phyloP scores from a whole-genome alignment of 2,329 filamentous ascomycete genomes.

The Trichophyton verrucosum region DNA sequence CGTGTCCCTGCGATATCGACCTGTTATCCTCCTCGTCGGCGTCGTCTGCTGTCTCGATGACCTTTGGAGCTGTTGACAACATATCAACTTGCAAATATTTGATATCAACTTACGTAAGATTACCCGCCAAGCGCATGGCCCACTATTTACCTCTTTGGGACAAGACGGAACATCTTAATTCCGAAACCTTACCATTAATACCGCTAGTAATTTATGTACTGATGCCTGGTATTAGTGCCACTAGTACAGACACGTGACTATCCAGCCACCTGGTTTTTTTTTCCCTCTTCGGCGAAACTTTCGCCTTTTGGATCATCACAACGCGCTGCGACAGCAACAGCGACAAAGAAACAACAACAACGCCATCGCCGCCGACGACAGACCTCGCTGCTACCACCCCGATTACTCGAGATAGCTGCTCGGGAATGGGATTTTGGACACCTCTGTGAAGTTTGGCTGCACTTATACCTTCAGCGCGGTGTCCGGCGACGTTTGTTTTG shows the following conservation, averaged over 20 bases:
- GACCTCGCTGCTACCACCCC: neutral
- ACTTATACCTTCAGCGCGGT: neutral
- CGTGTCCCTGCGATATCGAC: neutral
- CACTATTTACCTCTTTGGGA: neutral
- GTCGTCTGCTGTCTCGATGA: too few species aligned
- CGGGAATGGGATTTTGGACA: neutral
- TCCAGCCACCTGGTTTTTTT: slow-evolving; percentile 2
- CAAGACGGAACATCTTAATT: too few species aligned
- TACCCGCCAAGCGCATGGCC: neutral
- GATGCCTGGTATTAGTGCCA: neutral
- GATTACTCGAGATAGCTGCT: neutral
- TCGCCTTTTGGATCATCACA: neutral
- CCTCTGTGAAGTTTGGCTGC: neutral
- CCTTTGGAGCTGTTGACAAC: neutral
- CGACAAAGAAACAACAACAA: neutral
- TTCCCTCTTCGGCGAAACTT: neutral
- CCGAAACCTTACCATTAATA: neutral
- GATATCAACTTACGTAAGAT: neutral
- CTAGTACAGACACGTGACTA: neutral
- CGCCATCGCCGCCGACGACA: neutral
- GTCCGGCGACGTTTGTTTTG: neutral
- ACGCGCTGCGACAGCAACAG: neutral
- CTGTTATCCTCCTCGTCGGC: neutral
- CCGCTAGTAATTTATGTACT: neutral
- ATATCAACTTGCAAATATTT: neutral